These are phyloP conservation scores for Monosporozyma servazzii DNA, from an alignment of 805 yeast genomes.

Conservation along the genomic window DNA sequence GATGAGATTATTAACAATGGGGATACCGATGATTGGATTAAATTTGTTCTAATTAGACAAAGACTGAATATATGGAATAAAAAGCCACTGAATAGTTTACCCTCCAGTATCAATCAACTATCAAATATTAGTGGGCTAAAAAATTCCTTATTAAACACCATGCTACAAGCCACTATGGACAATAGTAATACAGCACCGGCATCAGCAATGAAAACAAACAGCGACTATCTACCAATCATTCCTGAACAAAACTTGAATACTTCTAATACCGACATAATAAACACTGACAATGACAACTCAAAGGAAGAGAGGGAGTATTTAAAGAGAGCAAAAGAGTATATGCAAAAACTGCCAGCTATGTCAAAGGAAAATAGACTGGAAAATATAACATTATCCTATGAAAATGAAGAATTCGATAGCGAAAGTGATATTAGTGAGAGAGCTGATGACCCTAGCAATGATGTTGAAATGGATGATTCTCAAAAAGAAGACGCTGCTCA, in stretches of 20 bases:
- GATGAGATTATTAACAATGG: constrained; percentile 26
- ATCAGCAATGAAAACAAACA: not conserved
- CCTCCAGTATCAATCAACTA: constrained; percentile 9
- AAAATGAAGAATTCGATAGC: constrained; percentile 12
- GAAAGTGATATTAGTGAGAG: not conserved
- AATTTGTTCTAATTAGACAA: constrained; percentile 25
- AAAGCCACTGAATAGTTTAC: constrained; percentile 11
- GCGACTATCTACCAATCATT: not conserved
- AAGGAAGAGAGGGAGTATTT: not conserved
- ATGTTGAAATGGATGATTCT: not conserved
- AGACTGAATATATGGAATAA: constrained; percentile 18
- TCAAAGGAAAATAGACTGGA: constrained; percentile 26
- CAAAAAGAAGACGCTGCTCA: constrained; percentile 2
- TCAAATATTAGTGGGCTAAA: constrained; percentile 22
- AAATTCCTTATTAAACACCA: constrained; percentile 13
- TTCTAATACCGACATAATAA: not conserved
- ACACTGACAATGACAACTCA: not conserved
- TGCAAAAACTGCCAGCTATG: constrained; percentile 32
- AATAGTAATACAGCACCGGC: not conserved
- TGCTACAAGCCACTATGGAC: not conserved
- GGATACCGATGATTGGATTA: constrained; percentile 33
- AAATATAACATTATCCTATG: constrained; percentile 25
- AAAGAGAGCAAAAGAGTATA: constrained; percentile 8
- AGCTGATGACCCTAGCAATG: not conserved
- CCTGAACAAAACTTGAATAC: not conserved